These are phyloP conservation scores for Erysiphe pulchra DNA, from an alignment of 2,329 filamentous ascomycete genomes.

Conservation along the genomic window DNA sequence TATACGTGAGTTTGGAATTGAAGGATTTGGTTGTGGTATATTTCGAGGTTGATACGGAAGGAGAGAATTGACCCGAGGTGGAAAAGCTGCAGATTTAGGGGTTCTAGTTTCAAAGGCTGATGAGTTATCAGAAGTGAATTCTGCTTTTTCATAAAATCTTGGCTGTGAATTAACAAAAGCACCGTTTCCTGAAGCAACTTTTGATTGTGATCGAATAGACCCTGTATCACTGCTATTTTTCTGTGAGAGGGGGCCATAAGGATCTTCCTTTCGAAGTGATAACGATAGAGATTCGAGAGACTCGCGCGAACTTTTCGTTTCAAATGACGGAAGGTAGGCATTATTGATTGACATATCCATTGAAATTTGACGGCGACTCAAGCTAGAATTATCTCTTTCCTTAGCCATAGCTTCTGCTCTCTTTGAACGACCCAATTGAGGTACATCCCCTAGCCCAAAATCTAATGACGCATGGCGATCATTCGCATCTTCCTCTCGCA, in stretches of 20 bases:
- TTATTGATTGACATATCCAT: slow-evolving; percentile 42
- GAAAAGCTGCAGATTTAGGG: no score
- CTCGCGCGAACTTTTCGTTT: slow-evolving; percentile 52
- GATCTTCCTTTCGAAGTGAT: slow-evolving; percentile 46
- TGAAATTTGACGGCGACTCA: slow-evolving; percentile 28
- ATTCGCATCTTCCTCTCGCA: slow-evolving; percentile 51
- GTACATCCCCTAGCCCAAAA: slow-evolving; percentile 48
- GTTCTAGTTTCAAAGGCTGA: no score
- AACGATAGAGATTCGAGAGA: slow-evolving; percentile 69
- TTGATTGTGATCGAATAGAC: slow-evolving; percentile 26
- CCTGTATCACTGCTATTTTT: slow-evolving; percentile 31
- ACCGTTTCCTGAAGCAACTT: slow-evolving; percentile 3
- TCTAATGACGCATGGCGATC: slow-evolving; percentile 83
- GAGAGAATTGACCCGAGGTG: no score
- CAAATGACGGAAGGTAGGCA: slow-evolving; percentile 82
- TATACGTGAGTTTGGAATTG: neutral
- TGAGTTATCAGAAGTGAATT: no score
- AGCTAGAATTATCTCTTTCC: slow-evolving; percentile 8
- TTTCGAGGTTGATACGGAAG: no score
- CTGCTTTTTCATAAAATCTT: no score
- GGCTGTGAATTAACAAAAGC: no score
- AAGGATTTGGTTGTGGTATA: neutral
- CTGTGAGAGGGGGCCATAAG: slow-evolving; percentile 40
- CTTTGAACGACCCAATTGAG: slow-evolving; percentile 8
- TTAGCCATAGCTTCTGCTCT: slow-evolving; percentile 1